A percentile compares a stretch with the other conserved stretches of the same genome.
Conservation (phyloP, 768 basidiomycete species). For the Porphyrellus cyaneotinctus region DNA sequence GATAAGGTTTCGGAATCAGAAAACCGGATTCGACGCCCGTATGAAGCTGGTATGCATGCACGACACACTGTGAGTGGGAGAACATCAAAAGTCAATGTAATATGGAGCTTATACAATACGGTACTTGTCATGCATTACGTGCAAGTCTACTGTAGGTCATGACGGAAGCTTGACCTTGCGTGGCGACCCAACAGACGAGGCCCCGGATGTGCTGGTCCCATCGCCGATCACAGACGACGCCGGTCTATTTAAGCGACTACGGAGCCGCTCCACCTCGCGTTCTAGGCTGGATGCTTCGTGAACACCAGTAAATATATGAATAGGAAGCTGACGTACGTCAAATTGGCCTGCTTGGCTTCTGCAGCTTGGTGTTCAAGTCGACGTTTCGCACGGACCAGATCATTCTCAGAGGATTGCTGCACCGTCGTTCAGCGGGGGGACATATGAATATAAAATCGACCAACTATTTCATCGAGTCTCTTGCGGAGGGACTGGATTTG, state of each 20-base stretch:
- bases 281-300: constrained; percentile 43
- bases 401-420: constrained; percentile 67
- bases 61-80: too few relatives aligned
- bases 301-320: neutral
- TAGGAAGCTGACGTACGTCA: constrained; percentile 46
- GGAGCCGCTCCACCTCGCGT: constrained; percentile 64
- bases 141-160: too few relatives aligned
- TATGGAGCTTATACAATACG: too few relatives aligned
- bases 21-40: too few relatives aligned
- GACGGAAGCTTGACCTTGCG: constrained; percentile 26
- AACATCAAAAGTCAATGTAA: too few relatives aligned
- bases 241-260: constrained; percentile 60
- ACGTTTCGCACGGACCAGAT: constrained; percentile 67
- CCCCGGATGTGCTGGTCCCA: constrained; percentile 10
- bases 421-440: constrained; percentile 7
- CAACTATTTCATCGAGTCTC: constrained; percentile 58
- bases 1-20: too few relatives aligned
- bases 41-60: too few relatives aligned
- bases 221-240: constrained; percentile 36
- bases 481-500: constrained; percentile 56
- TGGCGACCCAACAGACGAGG: constrained; percentile 29
- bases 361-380: constrained; percentile 72
- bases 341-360: constrained; percentile 66
- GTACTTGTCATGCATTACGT: too few relatives aligned
- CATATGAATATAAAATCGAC: constrained; percentile 20